Evolutionary conservation across 2,329 filamentous ascomycete genomes (phyloP), one percentile per base, ranked within the genome.

Genomic region (Fusarium liriodendri): DNA sequence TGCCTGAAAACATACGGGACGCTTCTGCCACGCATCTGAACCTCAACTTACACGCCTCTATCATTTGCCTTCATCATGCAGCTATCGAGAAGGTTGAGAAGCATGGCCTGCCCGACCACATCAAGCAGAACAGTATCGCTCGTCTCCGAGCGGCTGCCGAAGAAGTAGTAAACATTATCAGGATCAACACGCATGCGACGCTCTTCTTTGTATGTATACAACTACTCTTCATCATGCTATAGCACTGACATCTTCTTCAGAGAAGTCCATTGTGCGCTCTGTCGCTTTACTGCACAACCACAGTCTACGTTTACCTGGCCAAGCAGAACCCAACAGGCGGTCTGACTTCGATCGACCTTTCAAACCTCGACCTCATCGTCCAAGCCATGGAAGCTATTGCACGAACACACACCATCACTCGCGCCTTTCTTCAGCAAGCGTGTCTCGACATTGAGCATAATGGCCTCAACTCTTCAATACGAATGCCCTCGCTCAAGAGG

Each of bases 31-130:
- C 97, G 0, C 95, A 97, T 79, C 87, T 92, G 60, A 98, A 98
- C 73, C 92, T 98, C 86, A 95, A 94, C 78, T 89, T 98, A 4
- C 95, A 98, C 78, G 95, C 95, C 1, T 93, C 94, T 1, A 90
- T 93, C 10, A 98, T 98, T 62, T 97, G 94, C 80, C 86, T 98
- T 6, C 95, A 98, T 79, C 94, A 97, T 81, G 94, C 94, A 1
- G 95, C 95, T 2, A 91, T 97, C 10, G 94, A 95, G 82, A 95
- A 94, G 79, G 93, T 93, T 1, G 92, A 95, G 64, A 92, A 91
- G 77, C 88, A 95, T 79, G 87, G 89, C 3, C 83, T 97, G 62
- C 88, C 91, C 0, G 85, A 88, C 1, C 86, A 88, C 33, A 88
- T 97, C 32, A 91, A 91, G 66, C 89, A 90, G 16, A 89, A 92